Base-by-base conservation (phyloP, 345 rosid species). In the Turritis glabra region DNA sequence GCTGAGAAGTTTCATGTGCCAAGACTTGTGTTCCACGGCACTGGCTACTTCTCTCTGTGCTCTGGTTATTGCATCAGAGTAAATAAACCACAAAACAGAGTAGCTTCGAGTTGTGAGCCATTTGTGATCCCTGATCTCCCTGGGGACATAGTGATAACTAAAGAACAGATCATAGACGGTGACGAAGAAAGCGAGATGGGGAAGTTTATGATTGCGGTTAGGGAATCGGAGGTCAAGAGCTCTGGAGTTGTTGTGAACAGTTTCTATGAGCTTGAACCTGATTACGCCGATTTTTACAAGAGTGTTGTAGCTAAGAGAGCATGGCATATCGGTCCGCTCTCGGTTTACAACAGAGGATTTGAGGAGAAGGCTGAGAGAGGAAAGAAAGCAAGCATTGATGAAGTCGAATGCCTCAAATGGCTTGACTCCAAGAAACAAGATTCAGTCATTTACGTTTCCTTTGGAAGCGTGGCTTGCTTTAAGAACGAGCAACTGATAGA, bases 261-360 rank as follows among this genome's bases (percentile, higher is more conserved):
- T 61, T 87, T 90, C 82, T 84, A 86, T 3, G 92, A 92, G 82
- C 89, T 91, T 0, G 93, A 91, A 61, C 81, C 84, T 0, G 81
- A 14, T 41, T 87, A 88, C 25, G 84, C 81, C 0, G 89, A 88
- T 41, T 65, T 75, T 35, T 90, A 82, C 73, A 68, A 61, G 43
- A 72, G 75, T 2, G 67, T 67, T 50, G 18, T 80, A 53, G 11
- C 6, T 3, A 27, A 53, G 26, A 21, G 14, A 48, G 13, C 53
- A 2, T 48, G 53, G 53, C 53, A 48, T 21, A 48, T 47, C 5
- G 52, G 52, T 47, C 52, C 40, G 40, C 40, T n/a, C 29, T 76
- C 79, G 7, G 6, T 69, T 19, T 71, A 67, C 46, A 84, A 63
- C 65, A 63, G 58, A 37, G 27, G 55, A 4, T 53, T 12, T 7